These are phyloP conservation scores for Solanum aculeatissimum DNA, from an alignment of 305 asterid genomes.

Conservation along the genomic window DNA sequence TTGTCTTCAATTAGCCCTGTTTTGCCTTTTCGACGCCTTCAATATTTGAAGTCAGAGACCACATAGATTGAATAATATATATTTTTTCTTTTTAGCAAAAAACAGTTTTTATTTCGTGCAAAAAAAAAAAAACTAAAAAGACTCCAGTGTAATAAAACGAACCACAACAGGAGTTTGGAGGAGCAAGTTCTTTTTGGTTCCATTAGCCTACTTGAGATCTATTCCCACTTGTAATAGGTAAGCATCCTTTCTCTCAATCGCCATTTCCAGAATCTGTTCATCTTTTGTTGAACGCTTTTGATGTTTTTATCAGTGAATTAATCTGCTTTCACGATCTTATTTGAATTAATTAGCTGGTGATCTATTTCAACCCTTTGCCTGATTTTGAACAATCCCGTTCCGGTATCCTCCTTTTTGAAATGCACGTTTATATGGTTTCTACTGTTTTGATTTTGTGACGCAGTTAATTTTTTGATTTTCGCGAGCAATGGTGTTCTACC, in stretches of 20 bases:
- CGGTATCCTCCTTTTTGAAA: not conserved
- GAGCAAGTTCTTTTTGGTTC: not conserved
- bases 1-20: not conserved
- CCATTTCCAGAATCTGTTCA: not conserved
- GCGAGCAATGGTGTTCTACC: slow-evolving; percentile 44
- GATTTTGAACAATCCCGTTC: not conserved
- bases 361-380: not conserved
- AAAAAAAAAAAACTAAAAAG: not conserved
- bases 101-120: not conserved
- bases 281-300: not conserved
- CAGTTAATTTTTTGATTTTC: not conserved
- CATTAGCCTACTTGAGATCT: not conserved
- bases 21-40: slow-evolving; percentile 1
- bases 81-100: not conserved
- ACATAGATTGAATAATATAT: not conserved
- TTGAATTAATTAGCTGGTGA: not conserved
- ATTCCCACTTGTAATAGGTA: not conserved
- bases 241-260: not conserved
- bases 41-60: not conserved
- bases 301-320: not conserved
- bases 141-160: not conserved
- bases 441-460: not conserved
- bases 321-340: not conserved
- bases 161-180: not conserved
- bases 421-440: not conserved